Evolutionary conservation across 371 early-diverging fungal species (phyloP), one percentile per base, ranked within the genome.

Genomic region (Rhizomucor miehei): DNA sequence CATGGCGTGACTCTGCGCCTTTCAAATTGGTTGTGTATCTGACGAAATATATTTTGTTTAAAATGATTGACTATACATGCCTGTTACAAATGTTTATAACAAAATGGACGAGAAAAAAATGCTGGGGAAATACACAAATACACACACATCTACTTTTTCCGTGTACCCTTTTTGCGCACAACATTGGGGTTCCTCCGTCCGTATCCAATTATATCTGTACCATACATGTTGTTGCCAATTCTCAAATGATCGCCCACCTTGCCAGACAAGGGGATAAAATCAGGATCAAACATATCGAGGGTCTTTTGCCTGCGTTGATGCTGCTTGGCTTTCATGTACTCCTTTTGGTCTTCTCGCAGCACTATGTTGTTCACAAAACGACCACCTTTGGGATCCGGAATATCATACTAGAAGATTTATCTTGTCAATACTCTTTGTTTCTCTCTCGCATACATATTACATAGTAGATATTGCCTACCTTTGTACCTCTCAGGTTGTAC

Each of bases 101-200:
- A n/a, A n/a, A n/a, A n/a, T n/a, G n/a, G n/a, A n/a, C n/a, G n/a
- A n/a, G n/a, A 29, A 29, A 29, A 29, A 29, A 5, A 29, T 29
- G 29, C 29, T 8, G 8, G 8, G 29, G 29, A 8, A 29, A 29
- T 29, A 8, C 29, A 29, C 3, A 29, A 8, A 29, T 3, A 29
- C 8, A 29, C 8, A 29, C 29, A 29, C 29, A 8, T 3, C 29
- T 29, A 55, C 55, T 55, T 55, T 55, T 47, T 55, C 47, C 47
- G 48, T 11, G 38, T 38, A 0, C 55, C 47, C 19, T 36, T 50
- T 21, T 50, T 50, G 19, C 55, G 48, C 9, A 48, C 35, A 16
- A 78, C 81, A 66, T 97, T 97, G 21, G 95, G 94, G 65, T 97
- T 97, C 56, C 82, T 86, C 23, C 91, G 75, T 25, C 96, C 96